Base-by-base conservation (phyloP, 768 basidiomycete genomes). In the Saitozyma podzolica region DNA sequence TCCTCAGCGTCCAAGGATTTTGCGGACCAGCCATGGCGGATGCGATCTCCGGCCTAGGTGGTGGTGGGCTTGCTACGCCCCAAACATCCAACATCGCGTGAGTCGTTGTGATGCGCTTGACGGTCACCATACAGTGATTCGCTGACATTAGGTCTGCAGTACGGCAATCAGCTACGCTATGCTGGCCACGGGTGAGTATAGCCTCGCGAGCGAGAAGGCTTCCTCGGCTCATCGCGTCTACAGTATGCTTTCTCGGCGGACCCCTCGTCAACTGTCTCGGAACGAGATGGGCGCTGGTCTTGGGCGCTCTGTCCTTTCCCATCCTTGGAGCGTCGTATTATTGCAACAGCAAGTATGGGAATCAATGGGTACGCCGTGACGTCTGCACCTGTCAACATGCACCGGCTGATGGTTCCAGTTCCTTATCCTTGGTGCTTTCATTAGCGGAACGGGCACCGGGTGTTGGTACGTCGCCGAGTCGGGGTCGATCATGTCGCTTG, bases 401-500 rank as follows among this genome's bases (percentile, higher is more conserved):
- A n/a, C n/a, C n/a, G n/a, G n/a, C n/a, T n/a, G n/a, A n/a, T n/a
- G n/a, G n/a, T n/a, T n/a, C n/a, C n/a, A n/a, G n/a, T n/a, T n/a
- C n/a, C n/a, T n/a, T n/a, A n/a, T n/a, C n/a, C n/a, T n/a, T 59
- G 66, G 19, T n/a, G 50, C 37, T 9, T 51, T 17, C 29, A 41
- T 51, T 41, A 58, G 16, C 14, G 57, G 57, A 17, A 49, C 20
- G 14, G 45, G 45, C n/a, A 50, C 37, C 14, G 45, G 48, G 20
- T 57, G 13, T 37, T 58, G 54, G 60, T 56, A 48, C 40, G 64
- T 68, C 20, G 67, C 67, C n/a, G 67, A 68, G 52, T 50, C 67
- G 9, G 67, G 63, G 4, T 58, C 50, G 8, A 68, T 68, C 60
- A 65, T 68, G 67, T 65, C 63, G 1, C 47, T 65, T 29, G 60